Base-by-base conservation (phyloP, 2,329 filamentous ascomycete species). In the Metarhizium album region DNA sequence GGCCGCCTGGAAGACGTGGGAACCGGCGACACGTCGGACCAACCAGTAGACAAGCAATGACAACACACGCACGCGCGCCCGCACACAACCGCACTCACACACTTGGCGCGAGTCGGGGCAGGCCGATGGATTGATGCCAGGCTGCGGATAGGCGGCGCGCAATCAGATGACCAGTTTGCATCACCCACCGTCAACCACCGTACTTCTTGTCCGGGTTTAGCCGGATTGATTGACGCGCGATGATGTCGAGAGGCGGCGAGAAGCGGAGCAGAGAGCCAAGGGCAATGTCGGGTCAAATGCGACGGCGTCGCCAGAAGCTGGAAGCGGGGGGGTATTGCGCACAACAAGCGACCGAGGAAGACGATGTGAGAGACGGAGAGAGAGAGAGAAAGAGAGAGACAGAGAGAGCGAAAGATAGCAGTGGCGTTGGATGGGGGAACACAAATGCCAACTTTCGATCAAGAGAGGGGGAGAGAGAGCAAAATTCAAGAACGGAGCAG, bases 101-200 rank as follows among this genome's bases (percentile, higher is more conserved):
- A 35, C 33, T 35, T 29, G 27, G 27, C 27, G 27, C 11, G 27
- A 29, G 27, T 9, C 11, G 27, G 27, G 7, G 27, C 27, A 11
- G 5, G 5, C 11, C 29, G 5, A 5, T 11, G 29, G 29, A 11
- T 31, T 11, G 29, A 31, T 31, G 29, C 11, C 29, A 31, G 29
- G 33, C 16, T 35, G 22, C 43, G 31, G 27, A 20, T 22, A 33
- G 38, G 27, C 42, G 43, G 45, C 31, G 42, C 16, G 47, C 49
- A 35, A 50, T 45, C 54, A 53, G 53, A 55, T 55, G 49, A 56
- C 53, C 53, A 46, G 48, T 22, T 45, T 45, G 49, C 31, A 47
- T 40, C 35, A 48, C 47, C 48, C 52, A 49, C 50, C 35, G 46
- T 31, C 33, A 16, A 27, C 42, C 23, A 45, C 29, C 18, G 45